Evolutionary conservation across 75 land plant species (phyloP).

Genomic region (Pinus taeda): DNA sequence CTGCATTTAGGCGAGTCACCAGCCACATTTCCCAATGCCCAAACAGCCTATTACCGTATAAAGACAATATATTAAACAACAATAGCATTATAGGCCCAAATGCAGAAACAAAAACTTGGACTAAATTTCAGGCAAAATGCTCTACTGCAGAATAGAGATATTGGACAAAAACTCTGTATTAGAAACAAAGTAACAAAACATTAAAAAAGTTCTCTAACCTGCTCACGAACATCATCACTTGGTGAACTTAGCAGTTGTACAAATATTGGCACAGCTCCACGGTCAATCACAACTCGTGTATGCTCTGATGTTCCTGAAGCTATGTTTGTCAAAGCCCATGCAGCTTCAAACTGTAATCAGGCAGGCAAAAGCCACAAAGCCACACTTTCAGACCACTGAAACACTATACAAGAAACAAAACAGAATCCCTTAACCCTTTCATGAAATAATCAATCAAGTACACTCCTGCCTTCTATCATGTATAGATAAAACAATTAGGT

Average conservation of each 20-base stretch:
- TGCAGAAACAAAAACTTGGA: too few species aligned
- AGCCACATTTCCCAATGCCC: constrained; percentile 89
- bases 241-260: constrained; percentile 56
- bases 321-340: constrained; percentile 84
- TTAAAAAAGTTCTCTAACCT: constrained; percentile 28
- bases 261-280: constrained; percentile 61
- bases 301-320: constrained; percentile 86
- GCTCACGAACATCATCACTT: constrained; percentile 79
- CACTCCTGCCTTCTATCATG: too few species aligned
- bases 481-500: constrained; percentile 6
- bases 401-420: too few species aligned
- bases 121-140: too few species aligned
- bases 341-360: constrained; percentile 70
- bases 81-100: neutral
- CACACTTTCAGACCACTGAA: too few species aligned
- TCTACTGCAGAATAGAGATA: too few species aligned
- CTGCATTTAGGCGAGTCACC: constrained; percentile 82
- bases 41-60: constrained; percentile 30
- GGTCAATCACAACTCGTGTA: constrained; percentile 71
- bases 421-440: too few species aligned
- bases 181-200: neutral
- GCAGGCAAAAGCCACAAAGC: too few species aligned
- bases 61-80: too few species aligned
- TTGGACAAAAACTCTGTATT: too few species aligned
- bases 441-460: too few species aligned